Evolutionary conservation across 331 rosid genomes (phyloP).

Genomic region (Erythrophleum ivorense): DNA sequence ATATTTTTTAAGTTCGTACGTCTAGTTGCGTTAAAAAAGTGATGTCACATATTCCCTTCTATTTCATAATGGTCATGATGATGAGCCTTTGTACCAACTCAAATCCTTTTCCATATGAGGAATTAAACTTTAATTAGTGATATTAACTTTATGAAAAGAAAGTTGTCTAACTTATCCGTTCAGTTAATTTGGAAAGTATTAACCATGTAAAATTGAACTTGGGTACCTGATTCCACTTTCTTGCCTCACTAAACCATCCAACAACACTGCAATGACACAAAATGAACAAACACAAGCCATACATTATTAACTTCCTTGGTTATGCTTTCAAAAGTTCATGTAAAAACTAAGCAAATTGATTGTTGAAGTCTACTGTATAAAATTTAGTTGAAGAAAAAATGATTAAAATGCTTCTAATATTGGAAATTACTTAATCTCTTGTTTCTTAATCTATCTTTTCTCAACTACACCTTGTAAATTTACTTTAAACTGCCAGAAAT

Average conservation of each 20-base stretch:
- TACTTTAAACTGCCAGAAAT: background rate
- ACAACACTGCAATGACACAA: conserved; percentile 62
- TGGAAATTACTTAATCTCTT: too few species aligned
- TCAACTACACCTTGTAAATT: background rate
- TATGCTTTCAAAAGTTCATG: background rate
- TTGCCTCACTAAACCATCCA: conserved; percentile 83
- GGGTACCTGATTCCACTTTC: conserved; percentile 95
- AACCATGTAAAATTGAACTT: background rate
- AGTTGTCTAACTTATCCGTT: background rate
- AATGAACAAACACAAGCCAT: background rate
- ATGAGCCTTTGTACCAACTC: background rate
- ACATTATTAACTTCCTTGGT: background rate
- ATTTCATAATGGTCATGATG: background rate
- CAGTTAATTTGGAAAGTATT: conserved; percentile 16
- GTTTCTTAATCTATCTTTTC: too few species aligned
- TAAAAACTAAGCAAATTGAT: too few species aligned
- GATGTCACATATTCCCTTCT: background rate
- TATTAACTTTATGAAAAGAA: conserved; percentile 28
- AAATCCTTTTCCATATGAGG: conserved; percentile 13
- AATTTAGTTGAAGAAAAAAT: too few species aligned
- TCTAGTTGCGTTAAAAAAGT: background rate
- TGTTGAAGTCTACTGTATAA: too few species aligned
- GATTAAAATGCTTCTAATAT: too few species aligned
- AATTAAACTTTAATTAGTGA: conserved; percentile 38
- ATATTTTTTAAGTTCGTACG: background rate